Evolutionary conservation across 106 monocot genomes (phyloP).

Genomic region (Allium sativum): DNA sequence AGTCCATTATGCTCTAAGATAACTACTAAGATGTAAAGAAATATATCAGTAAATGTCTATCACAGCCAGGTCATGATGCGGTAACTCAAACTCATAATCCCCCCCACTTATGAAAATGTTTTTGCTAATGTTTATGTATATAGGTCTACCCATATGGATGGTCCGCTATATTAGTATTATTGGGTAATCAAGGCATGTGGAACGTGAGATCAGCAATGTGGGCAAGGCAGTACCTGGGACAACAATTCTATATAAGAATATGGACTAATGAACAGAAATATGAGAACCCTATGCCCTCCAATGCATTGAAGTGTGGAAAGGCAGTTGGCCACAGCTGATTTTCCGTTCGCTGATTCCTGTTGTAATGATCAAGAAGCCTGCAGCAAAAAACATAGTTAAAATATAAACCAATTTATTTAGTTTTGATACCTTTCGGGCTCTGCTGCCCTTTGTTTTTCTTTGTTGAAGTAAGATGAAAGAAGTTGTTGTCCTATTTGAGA

Average conservation of each 20-base stretch:
- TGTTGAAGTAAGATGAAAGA: too few relatives aligned
- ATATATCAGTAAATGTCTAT: too few relatives aligned
- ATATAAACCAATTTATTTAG: too few relatives aligned
- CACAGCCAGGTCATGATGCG: too few relatives aligned
- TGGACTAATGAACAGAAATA: constrained; percentile 68
- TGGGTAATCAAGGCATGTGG: constrained; percentile 99
- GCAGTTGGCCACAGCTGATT: constrained; percentile 18
- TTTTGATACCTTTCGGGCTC: too few relatives aligned
- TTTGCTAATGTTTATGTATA: background rate
- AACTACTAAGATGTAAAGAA: too few relatives aligned
- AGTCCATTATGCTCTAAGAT: background rate
- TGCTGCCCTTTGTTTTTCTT: too few relatives aligned
- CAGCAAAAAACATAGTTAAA: too few relatives aligned
- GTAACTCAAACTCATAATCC: too few relatives aligned
- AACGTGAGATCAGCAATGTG: constrained; percentile 87
- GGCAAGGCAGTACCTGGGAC: constrained; percentile 85
- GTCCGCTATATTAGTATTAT: constrained; percentile 64
- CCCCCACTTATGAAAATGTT: background rate
- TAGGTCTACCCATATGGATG: constrained; percentile 88
- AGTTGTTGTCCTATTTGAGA: too few relatives aligned
- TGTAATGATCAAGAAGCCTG: too few relatives aligned
- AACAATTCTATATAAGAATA: constrained; percentile 80
- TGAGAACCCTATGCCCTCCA: constrained; percentile 72
- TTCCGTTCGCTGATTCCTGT: too few relatives aligned
- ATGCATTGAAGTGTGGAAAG: constrained; percentile 62